These are phyloP conservation scores for Corrigiola litoralis DNA, from an alignment of 179 eudicot genomes.

Conservation along the genomic window DNA sequence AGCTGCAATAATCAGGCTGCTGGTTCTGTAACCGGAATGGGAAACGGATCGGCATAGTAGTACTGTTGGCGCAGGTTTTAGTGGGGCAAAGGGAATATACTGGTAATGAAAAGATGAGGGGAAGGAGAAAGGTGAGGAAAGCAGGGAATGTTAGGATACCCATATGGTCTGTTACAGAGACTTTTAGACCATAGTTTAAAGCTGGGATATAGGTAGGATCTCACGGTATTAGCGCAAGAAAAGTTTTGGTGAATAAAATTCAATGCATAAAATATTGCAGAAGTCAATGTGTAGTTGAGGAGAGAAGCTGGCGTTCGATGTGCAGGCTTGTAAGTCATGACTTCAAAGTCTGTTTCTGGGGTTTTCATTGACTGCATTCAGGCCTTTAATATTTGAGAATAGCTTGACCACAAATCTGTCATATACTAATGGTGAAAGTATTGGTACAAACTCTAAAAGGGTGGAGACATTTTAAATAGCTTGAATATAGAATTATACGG, in stretches of 20 bases:
- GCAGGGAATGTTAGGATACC: slow-evolving; percentile 20
- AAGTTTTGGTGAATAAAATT: too few relatives aligned
- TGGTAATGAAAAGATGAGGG: slow-evolving; percentile 10
- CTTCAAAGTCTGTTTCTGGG: background rate
- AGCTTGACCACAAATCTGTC: background rate
- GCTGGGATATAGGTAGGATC: slow-evolving; percentile 1
- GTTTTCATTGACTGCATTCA: background rate
- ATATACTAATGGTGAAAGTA: too few relatives aligned
- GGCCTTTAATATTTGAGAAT: background rate
- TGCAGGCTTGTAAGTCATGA: slow-evolving; percentile 14
- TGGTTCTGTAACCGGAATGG: slow-evolving; percentile 43
- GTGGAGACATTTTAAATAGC: too few relatives aligned
- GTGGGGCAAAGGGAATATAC: slow-evolving; percentile 29
- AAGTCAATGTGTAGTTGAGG: too few relatives aligned
- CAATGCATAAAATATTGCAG: too few relatives aligned
- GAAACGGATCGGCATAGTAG: slow-evolving; percentile 31
- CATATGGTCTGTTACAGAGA: slow-evolving; percentile 21
- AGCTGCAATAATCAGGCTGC: slow-evolving; percentile 37
- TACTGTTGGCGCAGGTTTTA: slow-evolving; percentile 29
- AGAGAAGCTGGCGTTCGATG: slow-evolving; percentile 6
- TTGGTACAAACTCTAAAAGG: too few relatives aligned
- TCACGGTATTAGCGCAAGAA: too few relatives aligned
- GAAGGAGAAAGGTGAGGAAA: slow-evolving; percentile 25
- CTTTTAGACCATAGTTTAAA: background rate
- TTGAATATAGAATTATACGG: too few relatives aligned